These are phyloP conservation scores for Colletotrichum sp. DNA, from an alignment of 2,329 filamentous ascomycete species.

Conservation along the genomic window DNA sequence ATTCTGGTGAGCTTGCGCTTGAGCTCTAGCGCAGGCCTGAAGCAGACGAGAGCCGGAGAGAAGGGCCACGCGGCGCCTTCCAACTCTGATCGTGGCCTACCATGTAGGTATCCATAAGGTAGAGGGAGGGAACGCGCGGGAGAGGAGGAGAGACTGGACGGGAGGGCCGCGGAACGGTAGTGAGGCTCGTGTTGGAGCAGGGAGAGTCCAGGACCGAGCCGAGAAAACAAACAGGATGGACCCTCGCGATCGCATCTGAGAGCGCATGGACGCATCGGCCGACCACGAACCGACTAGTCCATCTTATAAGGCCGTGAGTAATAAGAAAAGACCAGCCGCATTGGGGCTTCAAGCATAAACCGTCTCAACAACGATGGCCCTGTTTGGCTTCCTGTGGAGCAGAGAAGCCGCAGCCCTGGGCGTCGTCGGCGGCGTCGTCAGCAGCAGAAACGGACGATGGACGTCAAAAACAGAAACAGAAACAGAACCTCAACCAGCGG, in stretches of 20 bases:
- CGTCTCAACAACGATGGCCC: slow-evolving; percentile 2
- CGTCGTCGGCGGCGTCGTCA: neutral
- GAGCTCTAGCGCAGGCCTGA: slow-evolving; percentile 1
- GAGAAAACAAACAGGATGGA: neutral
- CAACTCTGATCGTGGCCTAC: neutral
- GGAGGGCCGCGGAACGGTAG: neutral
- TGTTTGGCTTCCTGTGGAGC: neutral
- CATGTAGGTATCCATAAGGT: neutral
- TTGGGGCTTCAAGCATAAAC: neutral
- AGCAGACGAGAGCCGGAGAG: neutral
- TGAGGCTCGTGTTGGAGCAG: slow-evolving; percentile 13
- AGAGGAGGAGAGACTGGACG: neutral
- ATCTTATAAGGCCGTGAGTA: neutral
- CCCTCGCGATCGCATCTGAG: neutral
- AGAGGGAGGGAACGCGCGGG: neutral
- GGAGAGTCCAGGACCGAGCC: slow-evolving; percentile 1
- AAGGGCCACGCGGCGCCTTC: neutral
- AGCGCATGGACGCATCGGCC: slow-evolving; percentile 2
- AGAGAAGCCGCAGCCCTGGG: neutral
- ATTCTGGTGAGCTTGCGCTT: slow-evolving; percentile 12
- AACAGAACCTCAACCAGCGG: neutral
- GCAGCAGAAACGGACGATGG: neutral
- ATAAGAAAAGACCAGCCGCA: neutral
- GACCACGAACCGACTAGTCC: neutral
- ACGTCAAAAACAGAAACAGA: neutral